Evolutionary conservation across 1,284 basidiomycete species (phyloP), one percentile per base, ranked within the genome.

Genomic region (Phellinidium pouzarii): DNA sequence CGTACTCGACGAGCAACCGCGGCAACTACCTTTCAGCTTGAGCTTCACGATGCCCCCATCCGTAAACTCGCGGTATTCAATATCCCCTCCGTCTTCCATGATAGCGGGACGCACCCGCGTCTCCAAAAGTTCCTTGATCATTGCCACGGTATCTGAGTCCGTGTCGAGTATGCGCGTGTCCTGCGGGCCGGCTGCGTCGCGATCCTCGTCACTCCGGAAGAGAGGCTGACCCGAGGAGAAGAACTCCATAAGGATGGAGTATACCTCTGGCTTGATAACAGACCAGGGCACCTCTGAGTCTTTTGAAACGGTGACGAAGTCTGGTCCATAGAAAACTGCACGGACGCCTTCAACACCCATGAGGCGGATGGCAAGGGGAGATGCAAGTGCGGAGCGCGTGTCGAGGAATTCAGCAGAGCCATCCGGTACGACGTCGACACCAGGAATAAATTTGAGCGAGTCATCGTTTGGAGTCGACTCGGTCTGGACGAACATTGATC

Each of bases 71-170:
- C 85, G 74, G 64, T 85, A 93, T 67, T 93, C 90, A 47, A 93
- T 88, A 62, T 93, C 90, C 2, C 91, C 91, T 0, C 92, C 91
- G 56, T 94, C 92, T 66, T 94, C 92, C 87, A 94, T 93, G 60
- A 99, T 98, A 1, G 94, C 91, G 1, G 96, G 95, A 48, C 96
- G 74, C 12, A 99, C 93, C 4, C 95, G 75, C 0, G 95, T 98
- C 66, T 98, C 95, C 53, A 99, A 73, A 46, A 99, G 67, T 70
- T 99, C 95, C 70, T 99, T 99, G 65, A 99, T 94, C 95, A 99
- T 99, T 11, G 92, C 96, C 2, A 99, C 92, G 1, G 92, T 90
- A 67, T 99, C 95, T n/a, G 88, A 88, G 66, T 99, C 95, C 1
- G 89, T 91, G 62, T 98, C 95, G 36, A 98, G 74, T 59, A 99